Conservation (phyloP, 1,139 yeast genomes). For the Meyerozyma sp. region DNA sequence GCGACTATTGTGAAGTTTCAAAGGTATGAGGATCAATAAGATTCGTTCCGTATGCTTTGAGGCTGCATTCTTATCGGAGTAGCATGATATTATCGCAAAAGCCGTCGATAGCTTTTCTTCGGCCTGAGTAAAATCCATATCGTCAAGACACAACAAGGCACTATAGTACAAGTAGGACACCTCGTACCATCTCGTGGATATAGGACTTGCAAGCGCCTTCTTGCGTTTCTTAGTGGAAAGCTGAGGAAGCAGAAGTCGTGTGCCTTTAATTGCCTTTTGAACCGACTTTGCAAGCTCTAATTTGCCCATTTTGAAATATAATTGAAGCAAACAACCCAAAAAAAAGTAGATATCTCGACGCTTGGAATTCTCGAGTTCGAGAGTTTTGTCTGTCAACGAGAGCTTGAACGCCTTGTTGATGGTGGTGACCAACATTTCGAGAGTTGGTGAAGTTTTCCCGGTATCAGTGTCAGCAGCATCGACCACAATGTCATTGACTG, state of each 20-base stretch:
- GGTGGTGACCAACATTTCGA: constrained; percentile 59
- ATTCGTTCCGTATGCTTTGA: constrained; percentile 35
- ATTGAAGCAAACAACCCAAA: constrained; percentile 64
- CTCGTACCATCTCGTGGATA: constrained; percentile 44
- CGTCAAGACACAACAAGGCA: constrained; percentile 59
- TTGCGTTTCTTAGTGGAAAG: constrained; percentile 1
- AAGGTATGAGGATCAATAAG: constrained; percentile 49
- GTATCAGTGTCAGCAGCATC: constrained; percentile 8
- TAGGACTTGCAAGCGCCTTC: constrained; percentile 26
- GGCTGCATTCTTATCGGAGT: constrained; percentile 13
- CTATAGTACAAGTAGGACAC: constrained; percentile 62
- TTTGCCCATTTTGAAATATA: constrained; percentile 67
- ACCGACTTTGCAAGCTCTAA: constrained; percentile 75
- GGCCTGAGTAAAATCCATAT: constrained; percentile 52
- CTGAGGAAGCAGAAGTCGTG: constrained; percentile 41
- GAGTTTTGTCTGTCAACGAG: constrained; percentile 73
- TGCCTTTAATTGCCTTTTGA: constrained; percentile 64
- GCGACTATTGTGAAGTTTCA: constrained; percentile 40
- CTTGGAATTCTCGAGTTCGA: constrained; percentile 45
- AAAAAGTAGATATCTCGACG: constrained; percentile 68
- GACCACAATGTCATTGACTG: constrained; percentile 2
- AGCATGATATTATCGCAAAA: constrained; percentile 25
- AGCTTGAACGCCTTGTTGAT: constrained; percentile 71
- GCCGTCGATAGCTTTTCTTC: constrained; percentile 47
- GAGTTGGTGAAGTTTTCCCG: constrained; percentile 10